Base-by-base conservation (phyloP, 805 yeast species). In the Naumovozyma castellii region DNA sequence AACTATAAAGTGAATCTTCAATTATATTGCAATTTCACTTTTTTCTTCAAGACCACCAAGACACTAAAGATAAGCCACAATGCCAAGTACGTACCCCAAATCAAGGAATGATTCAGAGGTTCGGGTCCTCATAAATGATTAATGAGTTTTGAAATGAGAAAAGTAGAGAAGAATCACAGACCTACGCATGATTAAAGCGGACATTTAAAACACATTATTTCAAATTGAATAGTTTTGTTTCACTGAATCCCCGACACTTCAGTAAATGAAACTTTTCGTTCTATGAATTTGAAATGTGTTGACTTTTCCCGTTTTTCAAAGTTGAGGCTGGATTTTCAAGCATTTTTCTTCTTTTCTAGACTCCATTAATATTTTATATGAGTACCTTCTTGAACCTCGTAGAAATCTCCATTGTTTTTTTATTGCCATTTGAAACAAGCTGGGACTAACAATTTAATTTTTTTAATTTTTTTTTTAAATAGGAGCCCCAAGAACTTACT, bases 401-500 rank as follows among this genome's bases (percentile, higher is more conserved):
- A 22, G 27, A 22, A n/a, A n/a, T n/a, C n/a, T n/a, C n/a, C n/a
- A n/a, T 22, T 10, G 10, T 22, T 22, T 22, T 22, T 22, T 22
- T 22, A 6, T 22, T 22, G 14, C 32, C 14, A 8, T 29, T 12
- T 29, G 32, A 29, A 12, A 12, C 32, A 29, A 27, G 18, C 18
- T 12, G 37, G 43, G 22, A 46, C 48, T 50, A 43, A 45, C 46
- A 42, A 27, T n/a, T n/a, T 20, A 14, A 18, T 39, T 34, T 31
- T 18, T 37, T 14, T 29, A 41, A 29, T 25, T 34, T 37, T 40
- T 35, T 19, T 25, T 43, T 38, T 42, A 41, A 41, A 37, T 54
- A 84, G 94, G 94, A 78, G 95, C 96, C 64, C 97, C 98, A 77
- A 84, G 95, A 79, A 86, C 95, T 68, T 83, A 90, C 84, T 90